These are phyloP conservation scores for Trichoderma asperelloides DNA, from an alignment of 495 filamentous ascomycete species.

Conservation along the genomic window DNA sequence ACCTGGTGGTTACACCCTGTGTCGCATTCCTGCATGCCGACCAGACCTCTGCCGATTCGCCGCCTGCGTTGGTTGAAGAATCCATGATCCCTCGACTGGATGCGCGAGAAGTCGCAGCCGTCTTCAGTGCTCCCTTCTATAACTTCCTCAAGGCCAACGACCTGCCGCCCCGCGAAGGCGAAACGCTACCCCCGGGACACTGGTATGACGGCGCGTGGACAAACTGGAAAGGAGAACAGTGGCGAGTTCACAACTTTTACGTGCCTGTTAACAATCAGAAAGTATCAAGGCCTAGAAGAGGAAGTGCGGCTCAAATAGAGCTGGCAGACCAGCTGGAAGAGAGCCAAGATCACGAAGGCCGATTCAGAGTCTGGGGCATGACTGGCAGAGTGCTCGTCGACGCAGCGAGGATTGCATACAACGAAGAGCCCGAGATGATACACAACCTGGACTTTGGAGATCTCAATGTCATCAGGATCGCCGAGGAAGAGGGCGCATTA, in stretches of 20 bases:
- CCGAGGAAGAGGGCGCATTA: constrained; percentile 47
- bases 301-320: constrained; percentile 16
- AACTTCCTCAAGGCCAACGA: constrained; percentile 54
- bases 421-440: constrained; percentile 70
- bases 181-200: constrained; percentile 41
- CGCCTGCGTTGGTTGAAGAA: constrained; percentile 50
- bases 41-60: constrained; percentile 23
- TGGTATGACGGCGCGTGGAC: constrained; percentile 67
- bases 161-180: constrained; percentile 25
- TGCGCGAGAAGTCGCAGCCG: constrained; percentile 80
- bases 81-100: constrained; percentile 69
- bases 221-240: constrained; percentile 50
- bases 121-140: constrained; percentile 75
- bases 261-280: constrained; percentile 58
- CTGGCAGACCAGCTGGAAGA: constrained; percentile 31
- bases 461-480: constrained; percentile 58
- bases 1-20: constrained; percentile 75
- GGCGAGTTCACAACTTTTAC: constrained; percentile 85
- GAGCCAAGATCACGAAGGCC: constrained; percentile 37
- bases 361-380: constrained; percentile 85
- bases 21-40: constrained; percentile 70
- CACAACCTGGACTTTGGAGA: constrained; percentile 75
- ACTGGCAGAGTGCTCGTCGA: constrained; percentile 84
- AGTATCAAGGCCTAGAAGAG: constrained; percentile 43
- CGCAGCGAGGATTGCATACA: constrained; percentile 74